These are phyloP conservation scores for Pholiota adiposa DNA, from an alignment of 1,284 basidiomycete genomes.

Conservation along the genomic window DNA sequence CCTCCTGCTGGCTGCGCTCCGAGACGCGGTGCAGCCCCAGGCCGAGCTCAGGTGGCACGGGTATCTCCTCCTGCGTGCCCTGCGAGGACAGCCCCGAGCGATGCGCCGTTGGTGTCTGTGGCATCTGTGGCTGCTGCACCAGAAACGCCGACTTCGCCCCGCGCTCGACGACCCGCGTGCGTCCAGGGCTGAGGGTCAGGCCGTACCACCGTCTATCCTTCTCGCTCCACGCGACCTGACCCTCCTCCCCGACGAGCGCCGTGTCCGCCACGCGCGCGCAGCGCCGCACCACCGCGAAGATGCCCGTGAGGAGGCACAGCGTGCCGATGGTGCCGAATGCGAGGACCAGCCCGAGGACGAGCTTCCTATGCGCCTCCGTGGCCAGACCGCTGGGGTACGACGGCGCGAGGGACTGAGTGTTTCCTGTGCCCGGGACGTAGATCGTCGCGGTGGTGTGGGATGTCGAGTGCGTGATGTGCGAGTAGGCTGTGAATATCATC, in stretches of 20 bases:
- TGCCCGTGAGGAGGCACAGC: slow-evolving; percentile 54
- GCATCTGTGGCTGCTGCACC: neutral
- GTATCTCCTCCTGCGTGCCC: slow-evolving; percentile 12
- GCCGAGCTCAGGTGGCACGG: slow-evolving; percentile 43
- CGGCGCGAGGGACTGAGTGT: slow-evolving; percentile 24
- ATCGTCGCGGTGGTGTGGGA: slow-evolving; percentile 68
- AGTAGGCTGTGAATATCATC: slow-evolving; percentile 69
- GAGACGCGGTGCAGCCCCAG: slow-evolving; percentile 52
- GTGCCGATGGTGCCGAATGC: slow-evolving; percentile 68
- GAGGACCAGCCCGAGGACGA: slow-evolving; percentile 62
- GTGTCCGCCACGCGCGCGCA: slow-evolving; percentile 61
- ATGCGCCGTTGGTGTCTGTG: slow-evolving; percentile 16
- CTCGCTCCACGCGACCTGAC: slow-evolving; percentile 55
- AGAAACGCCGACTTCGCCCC: neutral
- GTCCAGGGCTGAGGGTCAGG: slow-evolving; percentile 38
- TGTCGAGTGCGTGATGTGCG: slow-evolving; percentile 66
- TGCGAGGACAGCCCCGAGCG: slow-evolving; percentile 12
- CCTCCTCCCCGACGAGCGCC: slow-evolving; percentile 61
- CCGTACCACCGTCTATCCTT: slow-evolving; percentile 73
- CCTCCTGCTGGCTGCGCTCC: slow-evolving; percentile 40
- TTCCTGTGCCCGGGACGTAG: slow-evolving; percentile 37
- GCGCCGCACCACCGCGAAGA: slow-evolving; percentile 58
- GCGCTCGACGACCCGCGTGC: slow-evolving; percentile 24
- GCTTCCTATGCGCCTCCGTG: slow-evolving; percentile 45
- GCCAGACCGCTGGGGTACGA: slow-evolving; percentile 40